These are phyloP conservation scores for Xerocomus minutiporus DNA, from an alignment of 1,284 basidiomycete species.

Conservation along the genomic window DNA sequence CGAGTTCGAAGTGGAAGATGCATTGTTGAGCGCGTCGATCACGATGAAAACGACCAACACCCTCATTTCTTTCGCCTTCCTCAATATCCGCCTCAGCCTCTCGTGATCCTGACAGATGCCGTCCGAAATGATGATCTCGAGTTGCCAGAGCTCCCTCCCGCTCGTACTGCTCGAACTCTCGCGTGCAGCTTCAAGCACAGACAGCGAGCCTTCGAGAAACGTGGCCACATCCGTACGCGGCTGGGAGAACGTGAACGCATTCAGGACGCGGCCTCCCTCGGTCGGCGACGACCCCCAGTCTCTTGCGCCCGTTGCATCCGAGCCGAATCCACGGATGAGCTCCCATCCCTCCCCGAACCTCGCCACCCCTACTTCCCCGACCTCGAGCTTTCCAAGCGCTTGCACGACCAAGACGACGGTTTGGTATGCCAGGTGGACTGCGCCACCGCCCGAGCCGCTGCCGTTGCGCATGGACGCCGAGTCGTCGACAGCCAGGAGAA, in stretches of 20 bases:
- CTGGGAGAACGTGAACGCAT: constrained; percentile 88
- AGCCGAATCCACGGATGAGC: constrained; percentile 82
- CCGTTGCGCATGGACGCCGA: constrained; percentile 96
- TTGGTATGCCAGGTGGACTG: constrained; percentile 92
- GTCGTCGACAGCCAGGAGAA: constrained; percentile 93
- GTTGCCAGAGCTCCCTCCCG: constrained; percentile 89
- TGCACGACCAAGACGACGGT: constrained; percentile 90
- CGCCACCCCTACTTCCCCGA: constrained; percentile 90
- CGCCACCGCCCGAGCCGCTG: constrained; percentile 71
- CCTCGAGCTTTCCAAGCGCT: constrained; percentile 88
- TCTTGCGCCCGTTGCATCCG: constrained; percentile 43
- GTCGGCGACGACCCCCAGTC: constrained; percentile 30
- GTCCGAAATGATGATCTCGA: constrained; percentile 98
- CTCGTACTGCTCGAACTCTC: constrained; percentile 48
- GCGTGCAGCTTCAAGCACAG: constrained; percentile 72
- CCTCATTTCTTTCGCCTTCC: constrained; percentile 85
- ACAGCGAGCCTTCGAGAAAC: constrained; percentile 81
- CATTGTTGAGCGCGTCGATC: constrained; percentile 78
- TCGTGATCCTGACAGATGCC: constrained; percentile 98
- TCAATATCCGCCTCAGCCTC: constrained; percentile 71
- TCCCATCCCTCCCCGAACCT: constrained; percentile 89
- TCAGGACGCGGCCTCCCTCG: constrained; percentile 53
- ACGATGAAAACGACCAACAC: constrained; percentile 98
- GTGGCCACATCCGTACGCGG: constrained; percentile 85
- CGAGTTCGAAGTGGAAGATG: constrained; percentile 21